Evolutionary conservation across 768 basidiomycete genomes (phyloP), one percentile per base, ranked within the genome.

Genomic region (Mycena olivaceomarginata): DNA sequence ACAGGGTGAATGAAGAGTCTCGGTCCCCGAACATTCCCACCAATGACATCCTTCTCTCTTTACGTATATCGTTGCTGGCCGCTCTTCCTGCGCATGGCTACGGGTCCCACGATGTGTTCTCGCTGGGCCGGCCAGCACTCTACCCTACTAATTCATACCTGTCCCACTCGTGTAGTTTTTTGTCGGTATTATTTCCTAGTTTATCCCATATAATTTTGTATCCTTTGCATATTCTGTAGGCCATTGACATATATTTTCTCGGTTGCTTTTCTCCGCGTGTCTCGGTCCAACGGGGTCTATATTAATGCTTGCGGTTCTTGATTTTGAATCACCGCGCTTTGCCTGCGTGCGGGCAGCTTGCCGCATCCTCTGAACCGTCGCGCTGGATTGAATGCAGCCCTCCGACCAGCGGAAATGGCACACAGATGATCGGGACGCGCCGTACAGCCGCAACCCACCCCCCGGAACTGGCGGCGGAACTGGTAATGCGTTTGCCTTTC

Each of bases 371-470:
- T 89, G 87, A 73, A 86, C 86, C 87, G 31, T 31, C 31, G 87
- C 86, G 84, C 86, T 86, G 87, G 85, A 85, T 86, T 88, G 86
- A 89, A 94, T 95, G 92, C 92, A 91, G 89, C 84, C 84, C 87
- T 81, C 87, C 85, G 92, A 93, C 85, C 89, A 86, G 81, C 86
- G 89, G 81, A 84, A 84, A 79, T 85, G 87, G 83, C 84, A 86
- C 86, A 53, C 57, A 65, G 43, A n/a, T 59, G 63, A 70, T 70
- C 81, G 83, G 80, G 43, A 70, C 53, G 48, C 78, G 25, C 72
- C 48, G 57, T 73, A 68, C 41, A 57, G 71, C 76, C 69, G 75
- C 59, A 71, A 76, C 66, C 65, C 63, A 39, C 71, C 64, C 65
- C 31, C 66, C 66, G 66, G 46, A 53, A 56, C 70, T 39, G 72